Conservation (phyloP, 1,284 basidiomycete species). For the Puccinia coronata region DNA sequence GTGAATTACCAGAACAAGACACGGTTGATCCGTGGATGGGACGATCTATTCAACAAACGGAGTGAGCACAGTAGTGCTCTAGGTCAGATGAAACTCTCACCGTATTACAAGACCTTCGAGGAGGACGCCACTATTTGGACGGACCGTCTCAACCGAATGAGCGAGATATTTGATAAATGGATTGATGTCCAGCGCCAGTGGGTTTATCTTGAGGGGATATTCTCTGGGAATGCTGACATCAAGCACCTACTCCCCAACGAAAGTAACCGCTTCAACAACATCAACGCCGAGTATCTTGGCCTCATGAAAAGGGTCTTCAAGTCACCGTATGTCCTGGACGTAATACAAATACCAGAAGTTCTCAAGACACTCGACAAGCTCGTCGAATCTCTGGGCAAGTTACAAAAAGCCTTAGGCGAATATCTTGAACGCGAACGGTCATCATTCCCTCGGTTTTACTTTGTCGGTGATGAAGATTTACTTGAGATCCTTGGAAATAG, state of each 20-base stretch:
- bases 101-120: conserved; percentile 76
- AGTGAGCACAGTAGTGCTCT: conserved; percentile 94
- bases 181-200: conserved; percentile 99
- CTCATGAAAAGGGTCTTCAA: conserved; percentile 99
- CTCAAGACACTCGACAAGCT: conserved; percentile 97
- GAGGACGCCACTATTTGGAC: conserved; percentile 61
- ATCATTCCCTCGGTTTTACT: conserved; percentile 99
- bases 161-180: conserved; percentile 98
- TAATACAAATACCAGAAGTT: conserved; percentile 91
- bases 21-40: conserved; percentile 93
- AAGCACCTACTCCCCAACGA: conserved; percentile 97
- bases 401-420: conserved; percentile 98
- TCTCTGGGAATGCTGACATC: conserved; percentile 97
- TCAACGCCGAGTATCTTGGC: conserved; percentile 95
- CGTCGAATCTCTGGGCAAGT: conserved; percentile 92
- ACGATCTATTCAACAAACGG: conserved; percentile 94
- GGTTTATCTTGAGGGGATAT: conserved; percentile 99
- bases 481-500: conserved; percentile 99
- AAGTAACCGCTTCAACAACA: conserved; percentile 94
- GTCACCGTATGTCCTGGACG: conserved; percentile 94
- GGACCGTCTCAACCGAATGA: conserved; percentile 82
- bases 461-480: conserved; percentile 97
- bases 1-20: conserved; percentile 99
- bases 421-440: conserved; percentile 96
- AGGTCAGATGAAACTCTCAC: conserved; percentile 93